Percentiles rank a stretch among this genome's conserved stretches.
phyloP scores from a whole-genome alignment of 2,329 filamentous ascomycete genomes.

The Apiospora hydei region DNA sequence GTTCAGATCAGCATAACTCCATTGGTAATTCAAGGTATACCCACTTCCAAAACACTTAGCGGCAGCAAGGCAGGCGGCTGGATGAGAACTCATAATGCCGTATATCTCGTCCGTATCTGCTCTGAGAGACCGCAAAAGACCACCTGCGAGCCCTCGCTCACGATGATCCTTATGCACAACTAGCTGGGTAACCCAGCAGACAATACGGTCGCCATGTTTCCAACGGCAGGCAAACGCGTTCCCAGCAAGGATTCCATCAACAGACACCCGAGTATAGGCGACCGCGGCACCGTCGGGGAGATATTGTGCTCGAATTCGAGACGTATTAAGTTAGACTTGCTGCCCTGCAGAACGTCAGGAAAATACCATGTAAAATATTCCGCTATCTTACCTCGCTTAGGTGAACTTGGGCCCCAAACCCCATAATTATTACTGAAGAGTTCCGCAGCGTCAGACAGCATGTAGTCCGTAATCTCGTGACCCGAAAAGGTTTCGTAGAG shows the following conservation, averaged over 20 bases:
- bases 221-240: constrained; percentile 46
- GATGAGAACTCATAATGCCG: constrained; percentile 49
- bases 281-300: constrained; percentile 36
- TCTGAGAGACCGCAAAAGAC: constrained; percentile 42
- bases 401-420: too few species aligned
- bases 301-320: constrained; percentile 45
- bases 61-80: constrained; percentile 43
- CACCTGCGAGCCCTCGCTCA: constrained; percentile 43
- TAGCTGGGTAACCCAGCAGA: constrained; percentile 51
- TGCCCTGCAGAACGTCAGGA: too few species aligned
- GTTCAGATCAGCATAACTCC: background rate
- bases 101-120: constrained; percentile 42
- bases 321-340: constrained; percentile 30
- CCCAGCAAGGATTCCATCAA: constrained; percentile 42
- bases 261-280: constrained; percentile 42
- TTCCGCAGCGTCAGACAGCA: too few species aligned
- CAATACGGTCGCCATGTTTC: constrained; percentile 37
- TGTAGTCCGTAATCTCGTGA: too few species aligned
- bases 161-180: constrained; percentile 46
- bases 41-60: constrained; percentile 40
- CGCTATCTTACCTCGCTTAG: too few species aligned
- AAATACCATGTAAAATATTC: too few species aligned
- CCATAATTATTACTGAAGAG: too few species aligned
- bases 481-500: too few species aligned
- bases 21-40: background rate